Base-by-base conservation (phyloP, 1,284 basidiomycete species). In the Ustilago shanxiensis region DNA sequence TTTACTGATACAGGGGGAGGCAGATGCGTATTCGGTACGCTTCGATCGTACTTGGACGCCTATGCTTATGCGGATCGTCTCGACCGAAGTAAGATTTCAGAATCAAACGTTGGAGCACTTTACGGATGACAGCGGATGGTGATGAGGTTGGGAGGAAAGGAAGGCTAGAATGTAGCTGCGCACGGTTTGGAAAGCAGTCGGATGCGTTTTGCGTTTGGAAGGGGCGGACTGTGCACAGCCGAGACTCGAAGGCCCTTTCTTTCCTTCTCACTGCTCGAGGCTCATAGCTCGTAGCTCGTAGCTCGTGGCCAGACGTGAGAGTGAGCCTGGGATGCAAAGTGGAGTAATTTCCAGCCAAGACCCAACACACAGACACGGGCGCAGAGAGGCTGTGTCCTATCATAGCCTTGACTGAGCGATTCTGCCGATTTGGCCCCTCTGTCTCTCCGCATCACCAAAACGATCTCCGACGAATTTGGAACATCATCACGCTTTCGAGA, bases 141-240 rank as follows among this genome's bases (percentile, higher is more conserved):
- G 18, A 22, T 33, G 50, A 54, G 18, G 33, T 20, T 3, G 29
- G 18, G n/a, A 35, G 52, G 33, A 9, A 37, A 24, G 52, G 35
- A 26, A 37, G 41, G n/a, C n/a, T 3, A 20, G 41, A 44, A 20
- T n/a, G 41, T 16, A 33, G 13, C 41, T 44, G 41, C 41, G 41
- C 41, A 44, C 41, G 20, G 41, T 16, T 44, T 44, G 16, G 41
- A 44, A 44, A 20, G 2, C 14, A 7, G 2, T 2, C n/a, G 37
- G 18, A 4, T 39, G 37, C 18, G 2, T 14, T 16, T 39, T n/a
- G 37, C 18, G 1, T 8, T 22, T 26, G 18, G 14, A 14, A 7
- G 10, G 7, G 13, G 31, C 7, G 52, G 52, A 39, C 35, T 16
- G 20, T 60, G 59, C 59, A 61, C 59, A 61, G 59, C 59, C 59